Percentiles rank a stretch among this genome's conserved stretches.
Conservation (phyloP, 208 protist genomes). For the Lotmaria passim region DNA sequence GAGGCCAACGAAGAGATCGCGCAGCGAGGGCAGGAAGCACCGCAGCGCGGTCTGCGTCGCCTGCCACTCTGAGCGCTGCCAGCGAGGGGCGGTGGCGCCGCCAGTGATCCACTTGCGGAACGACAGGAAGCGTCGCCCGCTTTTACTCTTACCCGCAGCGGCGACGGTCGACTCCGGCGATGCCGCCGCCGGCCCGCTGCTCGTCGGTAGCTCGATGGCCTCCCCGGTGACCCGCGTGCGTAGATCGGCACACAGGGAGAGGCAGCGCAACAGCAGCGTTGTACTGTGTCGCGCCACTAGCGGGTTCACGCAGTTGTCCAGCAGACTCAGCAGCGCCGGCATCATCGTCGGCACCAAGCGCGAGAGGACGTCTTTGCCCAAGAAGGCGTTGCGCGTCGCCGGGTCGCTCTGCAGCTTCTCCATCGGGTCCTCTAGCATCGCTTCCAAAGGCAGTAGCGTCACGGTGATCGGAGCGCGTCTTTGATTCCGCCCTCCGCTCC, state of each 20-base stretch:
- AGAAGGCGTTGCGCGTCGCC: constrained; percentile 36
- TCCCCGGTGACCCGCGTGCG: constrained; percentile 31
- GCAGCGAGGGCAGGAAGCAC: constrained; percentile 29
- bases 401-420: constrained; percentile 36
- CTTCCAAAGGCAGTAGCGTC: constrained; percentile 28
- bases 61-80: constrained; percentile 36
- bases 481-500: background rate
- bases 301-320: constrained; percentile 70
- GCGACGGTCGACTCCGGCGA: background rate
- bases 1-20: constrained; percentile 30
- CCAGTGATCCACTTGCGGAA: constrained; percentile 30
- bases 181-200: background rate
- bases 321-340: constrained; percentile 52
- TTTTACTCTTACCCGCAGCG: constrained; percentile 6
- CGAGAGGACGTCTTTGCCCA: constrained; percentile 42
- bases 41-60: constrained; percentile 26
- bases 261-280: constrained; percentile 64
- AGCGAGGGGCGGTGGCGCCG: constrained; percentile 7
- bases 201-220: constrained; percentile 7
- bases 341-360: constrained; percentile 46
- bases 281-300: constrained; percentile 75
- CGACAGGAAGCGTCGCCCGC: background rate
- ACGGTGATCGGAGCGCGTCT: constrained; percentile 7
- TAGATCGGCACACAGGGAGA: constrained; percentile 55
- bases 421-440: constrained; percentile 29